Evolutionary conservation across 352 stramenopile species (phyloP), one percentile per base, ranked within the genome.

Genomic region (Lagenidium giganteum): DNA sequence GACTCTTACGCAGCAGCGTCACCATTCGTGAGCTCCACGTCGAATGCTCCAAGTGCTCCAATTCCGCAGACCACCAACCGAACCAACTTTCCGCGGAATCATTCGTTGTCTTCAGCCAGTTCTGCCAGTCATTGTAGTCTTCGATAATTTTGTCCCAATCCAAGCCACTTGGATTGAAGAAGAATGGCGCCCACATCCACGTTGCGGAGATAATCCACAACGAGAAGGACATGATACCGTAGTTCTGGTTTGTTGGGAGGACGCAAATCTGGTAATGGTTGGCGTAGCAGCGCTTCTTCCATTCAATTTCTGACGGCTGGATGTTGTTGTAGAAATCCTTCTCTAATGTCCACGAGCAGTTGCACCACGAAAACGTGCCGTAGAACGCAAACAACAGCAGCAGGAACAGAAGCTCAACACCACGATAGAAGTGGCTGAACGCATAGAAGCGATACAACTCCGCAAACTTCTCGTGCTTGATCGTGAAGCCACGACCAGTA

Each of bases 401-500:
- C 31, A 94, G 39, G 42, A 92, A 91, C 2, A 89, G 17, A 43
- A 99, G 65, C 64, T 99, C 96, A 6, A 99, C 89, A 25, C 93
- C 96, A 51, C 98, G 86, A 62, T 99, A 99, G 41, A 99, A 93
- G 71, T 99, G 96, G 47, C 86, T 98, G 36, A 95, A 92, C 9
- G 96, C 95, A 61, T 99, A 99, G 67, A 98, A 99, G 5, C 96
- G 88, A 61, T 83, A 99, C 5, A 98, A 70, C 50, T 99, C 96
- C 23, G 97, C 96, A 56, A 99, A 98, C 27, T 95, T 91, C 46
- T 97, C 95, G 70, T 99, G 95, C 68, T 98, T 97, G 48, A 97
- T 99, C 21, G 97, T 97, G 74, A 99, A 99, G 42, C 96, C 96
- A 86, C 96, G 88, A 66, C 96, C 96, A 9, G 96, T 99, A 13